Conservation (phyloP, 2,329 filamentous ascomycete species). For the Biscogniauxia mediterranea region DNA sequence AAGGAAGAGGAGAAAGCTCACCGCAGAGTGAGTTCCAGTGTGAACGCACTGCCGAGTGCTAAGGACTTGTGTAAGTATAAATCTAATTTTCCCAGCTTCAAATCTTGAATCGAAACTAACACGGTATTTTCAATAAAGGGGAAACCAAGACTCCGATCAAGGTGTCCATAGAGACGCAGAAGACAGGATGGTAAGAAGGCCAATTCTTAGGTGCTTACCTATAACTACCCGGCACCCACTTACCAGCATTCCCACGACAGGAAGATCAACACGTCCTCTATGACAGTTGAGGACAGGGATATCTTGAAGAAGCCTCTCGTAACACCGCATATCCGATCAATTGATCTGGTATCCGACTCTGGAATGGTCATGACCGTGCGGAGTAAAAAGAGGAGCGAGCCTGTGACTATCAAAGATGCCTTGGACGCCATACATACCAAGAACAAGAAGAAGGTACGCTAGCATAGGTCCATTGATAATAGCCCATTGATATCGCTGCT, state of each 20-base stretch:
- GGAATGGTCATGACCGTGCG: conserved; percentile 85
- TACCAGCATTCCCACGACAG: conserved; percentile 43
- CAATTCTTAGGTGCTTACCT: background rate
- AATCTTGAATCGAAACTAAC: conserved; percentile 13
- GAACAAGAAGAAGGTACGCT: conserved; percentile 88
- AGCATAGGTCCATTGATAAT: conserved; percentile 8
- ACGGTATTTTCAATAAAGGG: conserved; percentile 50
- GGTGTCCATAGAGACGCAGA: conserved; percentile 80
- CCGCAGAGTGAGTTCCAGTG: conserved; percentile 70
- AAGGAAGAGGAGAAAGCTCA: conserved; percentile 48
- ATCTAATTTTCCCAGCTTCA: conserved; percentile 1
- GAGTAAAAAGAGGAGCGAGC: conserved; percentile 70
- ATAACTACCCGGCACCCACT: conserved; percentile 10
- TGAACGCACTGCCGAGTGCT: conserved; percentile 76
- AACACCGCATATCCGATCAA: conserved; percentile 84
- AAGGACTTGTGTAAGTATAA: conserved; percentile 74
- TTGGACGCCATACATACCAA: conserved; percentile 93
- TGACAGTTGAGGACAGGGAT: conserved; percentile 76
- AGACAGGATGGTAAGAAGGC: conserved; percentile 74
- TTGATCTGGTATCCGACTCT: conserved; percentile 87
- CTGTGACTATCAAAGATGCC: conserved; percentile 93
- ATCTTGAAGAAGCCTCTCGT: conserved; percentile 79
- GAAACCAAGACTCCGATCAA: conserved; percentile 68
- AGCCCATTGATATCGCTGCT: no score
- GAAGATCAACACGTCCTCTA: conserved; percentile 89